A percentile compares a stretch with the other conserved stretches of the same genome.
Evolutionary conservation across 768 basidiomycete genomes (phyloP).

Genomic region (Mycena epipterygia): DNA sequence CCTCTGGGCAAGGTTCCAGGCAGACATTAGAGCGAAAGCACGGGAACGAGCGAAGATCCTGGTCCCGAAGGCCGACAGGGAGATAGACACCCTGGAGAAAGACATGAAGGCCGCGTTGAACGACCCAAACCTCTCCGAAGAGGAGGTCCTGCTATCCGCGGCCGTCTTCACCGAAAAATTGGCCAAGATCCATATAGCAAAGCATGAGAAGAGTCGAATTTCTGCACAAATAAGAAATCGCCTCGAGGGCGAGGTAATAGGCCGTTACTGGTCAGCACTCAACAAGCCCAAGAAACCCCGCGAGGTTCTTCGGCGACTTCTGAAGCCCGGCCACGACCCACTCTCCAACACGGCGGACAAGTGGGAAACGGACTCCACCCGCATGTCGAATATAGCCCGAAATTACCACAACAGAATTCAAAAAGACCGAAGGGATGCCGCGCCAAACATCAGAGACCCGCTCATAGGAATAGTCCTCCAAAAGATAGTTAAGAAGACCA

Average conservation of each 20-base stretch:
- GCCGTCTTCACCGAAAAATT: neutral
- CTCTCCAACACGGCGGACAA: neutral
- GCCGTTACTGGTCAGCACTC: no score
- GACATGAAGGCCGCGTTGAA: neutral
- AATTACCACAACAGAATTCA: no score
- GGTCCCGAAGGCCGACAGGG: neutral
- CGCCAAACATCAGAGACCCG: neutral
- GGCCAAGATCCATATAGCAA: neutral
- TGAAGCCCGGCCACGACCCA: neutral
- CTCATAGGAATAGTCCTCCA: neutral
- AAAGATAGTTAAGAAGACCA: neutral
- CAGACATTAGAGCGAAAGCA: neutral
- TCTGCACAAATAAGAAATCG: neutral
- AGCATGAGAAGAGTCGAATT: neutral
- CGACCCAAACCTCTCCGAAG: neutral
- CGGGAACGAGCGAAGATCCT: neutral
- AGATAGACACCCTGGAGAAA: neutral
- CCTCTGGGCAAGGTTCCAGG: neutral
- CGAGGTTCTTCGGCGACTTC: neutral
- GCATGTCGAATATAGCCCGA: neutral
- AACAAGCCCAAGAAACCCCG: no score
- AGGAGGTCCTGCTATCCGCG: neutral
- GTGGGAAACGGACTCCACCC: neutral
- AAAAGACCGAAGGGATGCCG: neutral
- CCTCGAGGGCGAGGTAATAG: neutral